phyloP scores from a whole-genome alignment of 2,329 filamentous ascomycete species.

The Ascochyta viciae-villosae region DNA sequence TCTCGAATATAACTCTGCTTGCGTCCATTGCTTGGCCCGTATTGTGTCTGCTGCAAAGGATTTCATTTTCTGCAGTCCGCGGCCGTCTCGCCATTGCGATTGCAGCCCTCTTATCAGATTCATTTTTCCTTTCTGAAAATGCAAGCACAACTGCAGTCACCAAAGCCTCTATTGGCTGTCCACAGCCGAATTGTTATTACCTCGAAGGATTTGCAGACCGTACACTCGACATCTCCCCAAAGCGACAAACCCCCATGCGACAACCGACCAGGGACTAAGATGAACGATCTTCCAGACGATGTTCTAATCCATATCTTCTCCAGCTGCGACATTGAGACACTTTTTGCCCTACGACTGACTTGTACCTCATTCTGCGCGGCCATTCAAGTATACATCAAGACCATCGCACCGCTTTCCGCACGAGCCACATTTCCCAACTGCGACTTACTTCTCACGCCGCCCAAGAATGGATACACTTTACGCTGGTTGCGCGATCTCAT shows the following conservation, averaged over 20 bases:
- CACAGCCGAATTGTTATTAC: neutral
- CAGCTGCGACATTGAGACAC: slow-evolving; percentile 9
- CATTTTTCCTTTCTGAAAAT: neutral
- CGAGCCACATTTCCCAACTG: slow-evolving; percentile 19
- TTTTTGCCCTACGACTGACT: slow-evolving; percentile 19
- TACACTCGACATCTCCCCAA: slow-evolving; percentile 3
- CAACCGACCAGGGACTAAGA: neutral
- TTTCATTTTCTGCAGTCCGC: neutral
- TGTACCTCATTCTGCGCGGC: slow-evolving; percentile 13
- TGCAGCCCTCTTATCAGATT: neutral
- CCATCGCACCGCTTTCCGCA: slow-evolving; percentile 24
- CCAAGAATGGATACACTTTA: slow-evolving; percentile 12
- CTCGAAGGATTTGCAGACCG: neutral
- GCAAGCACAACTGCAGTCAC: neutral
- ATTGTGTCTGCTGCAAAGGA: neutral
- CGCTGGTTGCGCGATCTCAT: slow-evolving; percentile 22
- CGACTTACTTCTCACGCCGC: slow-evolving; percentile 11
- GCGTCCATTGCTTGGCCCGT: neutral
- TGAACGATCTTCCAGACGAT: slow-evolving; percentile 28
- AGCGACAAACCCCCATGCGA: slow-evolving; percentile 11
- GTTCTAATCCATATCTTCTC: slow-evolving; percentile 21
- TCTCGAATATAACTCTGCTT: neutral
- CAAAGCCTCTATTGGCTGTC: neutral
- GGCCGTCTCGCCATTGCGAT: neutral
- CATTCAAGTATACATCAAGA: slow-evolving; percentile 21